Percentiles rank a stretch among this genome's conserved stretches.
Conservation (phyloP, 2,329 filamentous ascomycete species). For the Phoma sp. region DNA sequence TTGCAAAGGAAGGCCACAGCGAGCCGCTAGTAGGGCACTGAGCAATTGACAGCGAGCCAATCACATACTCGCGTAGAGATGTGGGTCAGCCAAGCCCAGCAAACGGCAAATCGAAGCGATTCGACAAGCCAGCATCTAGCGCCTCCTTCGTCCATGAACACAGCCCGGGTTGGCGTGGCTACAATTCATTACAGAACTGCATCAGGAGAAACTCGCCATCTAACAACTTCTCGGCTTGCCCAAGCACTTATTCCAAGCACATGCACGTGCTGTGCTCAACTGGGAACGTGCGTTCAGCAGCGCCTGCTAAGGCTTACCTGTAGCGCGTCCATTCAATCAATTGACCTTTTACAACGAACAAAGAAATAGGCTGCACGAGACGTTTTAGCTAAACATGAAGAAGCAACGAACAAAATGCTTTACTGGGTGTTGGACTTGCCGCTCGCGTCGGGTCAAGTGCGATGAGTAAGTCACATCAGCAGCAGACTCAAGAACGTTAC, state of each 20-base stretch:
- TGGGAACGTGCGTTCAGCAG: neutral
- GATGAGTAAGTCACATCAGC: slow-evolving; percentile 14
- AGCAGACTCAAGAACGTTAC: neutral
- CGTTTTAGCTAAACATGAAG: slow-evolving; percentile 4
- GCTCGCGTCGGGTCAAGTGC: slow-evolving; percentile 21
- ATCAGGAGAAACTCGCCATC: neutral
- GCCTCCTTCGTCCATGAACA: neutral
- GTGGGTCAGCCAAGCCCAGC: neutral
- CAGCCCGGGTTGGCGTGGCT: neutral
- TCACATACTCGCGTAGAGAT: neutral
- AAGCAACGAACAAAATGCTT: slow-evolving; percentile 17
- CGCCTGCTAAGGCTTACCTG: neutral
- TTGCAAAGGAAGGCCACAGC: slow-evolving; percentile 2
- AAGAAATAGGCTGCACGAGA: neutral
- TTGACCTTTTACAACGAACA: too few relatives aligned
- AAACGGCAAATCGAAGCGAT: slow-evolving; percentile 5
- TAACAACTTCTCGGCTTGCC: neutral
- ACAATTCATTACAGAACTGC: neutral
- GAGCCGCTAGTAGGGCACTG: neutral
- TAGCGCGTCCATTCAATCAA: neutral
- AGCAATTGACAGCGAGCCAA: slow-evolving; percentile 15
- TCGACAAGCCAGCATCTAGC: neutral
- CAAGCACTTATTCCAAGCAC: neutral
- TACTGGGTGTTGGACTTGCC: slow-evolving; percentile 24
- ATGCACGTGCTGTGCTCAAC: neutral